Percentiles rank a stretch among this genome's conserved stretches.
These are phyloP conservation scores for Cryptococcus sp. DNA, from an alignment of 1,284 basidiomycete genomes.

Conservation along the genomic window DNA sequence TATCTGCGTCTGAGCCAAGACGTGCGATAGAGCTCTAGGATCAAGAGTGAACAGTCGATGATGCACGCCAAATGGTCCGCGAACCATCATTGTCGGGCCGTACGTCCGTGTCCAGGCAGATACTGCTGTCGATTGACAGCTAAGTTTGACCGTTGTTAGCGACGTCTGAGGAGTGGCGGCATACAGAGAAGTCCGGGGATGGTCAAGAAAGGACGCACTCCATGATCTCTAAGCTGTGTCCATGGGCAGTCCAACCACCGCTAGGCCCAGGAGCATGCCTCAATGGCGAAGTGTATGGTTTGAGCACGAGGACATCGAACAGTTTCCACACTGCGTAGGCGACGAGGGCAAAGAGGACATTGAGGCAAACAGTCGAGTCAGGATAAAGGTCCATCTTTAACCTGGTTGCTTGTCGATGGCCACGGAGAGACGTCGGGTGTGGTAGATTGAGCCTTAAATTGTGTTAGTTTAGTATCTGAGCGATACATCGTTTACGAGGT, in stretches of 20 bases:
- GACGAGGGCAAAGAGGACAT: not conserved
- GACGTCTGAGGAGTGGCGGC: not conserved
- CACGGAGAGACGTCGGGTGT: too few species aligned
- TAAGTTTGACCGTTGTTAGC: not conserved
- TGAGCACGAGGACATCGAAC: slow-evolving; percentile 4
- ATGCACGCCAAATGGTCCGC: slow-evolving; percentile 22
- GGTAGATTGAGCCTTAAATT: too few species aligned
- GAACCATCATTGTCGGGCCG: slow-evolving; percentile 24
- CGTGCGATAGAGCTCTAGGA: slow-evolving; percentile 24
- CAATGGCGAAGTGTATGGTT: slow-evolving; percentile 14
- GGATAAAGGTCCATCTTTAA: too few species aligned
- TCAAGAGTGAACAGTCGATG: slow-evolving; percentile 33
- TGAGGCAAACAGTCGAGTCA: not conserved
- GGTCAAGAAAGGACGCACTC: not conserved
- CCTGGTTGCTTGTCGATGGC: too few species aligned
- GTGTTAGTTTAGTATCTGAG: too few species aligned
- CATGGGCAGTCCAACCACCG: slow-evolving; percentile 6
- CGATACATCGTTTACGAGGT: too few species aligned
- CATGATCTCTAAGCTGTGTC: slow-evolving; percentile 9
- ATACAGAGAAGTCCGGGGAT: not conserved
- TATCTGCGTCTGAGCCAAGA: slow-evolving; percentile 21
- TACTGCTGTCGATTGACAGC: slow-evolving; percentile 3
- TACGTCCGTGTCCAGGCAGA: slow-evolving; percentile 16
- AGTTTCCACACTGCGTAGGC: not conserved
- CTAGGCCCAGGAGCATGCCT: slow-evolving; percentile 5